phyloP scores from a whole-genome alignment of 345 rosid species.

The Aquilaria yunnanensis region DNA sequence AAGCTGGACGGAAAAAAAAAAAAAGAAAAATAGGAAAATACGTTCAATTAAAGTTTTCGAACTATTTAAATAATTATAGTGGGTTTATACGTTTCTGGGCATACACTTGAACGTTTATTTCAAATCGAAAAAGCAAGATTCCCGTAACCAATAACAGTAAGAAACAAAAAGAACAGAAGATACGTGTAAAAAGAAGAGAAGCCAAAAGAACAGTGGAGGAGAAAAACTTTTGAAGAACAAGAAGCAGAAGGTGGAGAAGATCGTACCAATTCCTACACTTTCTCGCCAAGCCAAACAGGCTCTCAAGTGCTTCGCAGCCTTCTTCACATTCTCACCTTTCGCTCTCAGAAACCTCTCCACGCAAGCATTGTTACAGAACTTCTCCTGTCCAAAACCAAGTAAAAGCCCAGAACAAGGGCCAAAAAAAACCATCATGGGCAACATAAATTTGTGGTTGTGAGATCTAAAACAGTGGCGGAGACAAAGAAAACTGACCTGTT shows the following conservation, averaged over 20 bases:
- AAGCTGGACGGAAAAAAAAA: not conserved
- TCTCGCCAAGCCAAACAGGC: slow-evolving; percentile 95
- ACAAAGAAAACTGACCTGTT: slow-evolving; percentile 44
- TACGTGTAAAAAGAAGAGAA: slow-evolving; percentile 12
- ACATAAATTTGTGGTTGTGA: too few relatives aligned
- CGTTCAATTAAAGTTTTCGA: not conserved
- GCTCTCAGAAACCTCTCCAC: slow-evolving; percentile 71
- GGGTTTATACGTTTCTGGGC: slow-evolving; percentile 24
- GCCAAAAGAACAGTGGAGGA: slow-evolving; percentile 6
- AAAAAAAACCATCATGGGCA: not conserved
- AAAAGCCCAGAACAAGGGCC: not conserved
- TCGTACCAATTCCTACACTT: slow-evolving; percentile 54
- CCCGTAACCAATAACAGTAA: not conserved
- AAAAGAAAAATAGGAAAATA: not conserved
- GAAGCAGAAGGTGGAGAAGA: not conserved
- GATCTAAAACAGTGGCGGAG: not conserved
- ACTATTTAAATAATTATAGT: slow-evolving; percentile 1
- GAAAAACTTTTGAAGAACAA: not conserved
- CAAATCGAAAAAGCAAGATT: slow-evolving; percentile 25
- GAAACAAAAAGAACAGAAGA: slow-evolving; percentile 23
- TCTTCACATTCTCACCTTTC: slow-evolving; percentile 78
- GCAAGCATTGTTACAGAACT: slow-evolving; percentile 77
- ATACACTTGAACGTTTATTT: slow-evolving; percentile 32
- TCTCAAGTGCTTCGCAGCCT: slow-evolving; percentile 69
- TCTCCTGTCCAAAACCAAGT: slow-evolving; percentile 50